Percentiles rank a stretch among this genome's conserved stretches.
Evolutionary conservation across 441 rosid genomes (phyloP).

Genomic region (Dalechampia spathulata): DNA sequence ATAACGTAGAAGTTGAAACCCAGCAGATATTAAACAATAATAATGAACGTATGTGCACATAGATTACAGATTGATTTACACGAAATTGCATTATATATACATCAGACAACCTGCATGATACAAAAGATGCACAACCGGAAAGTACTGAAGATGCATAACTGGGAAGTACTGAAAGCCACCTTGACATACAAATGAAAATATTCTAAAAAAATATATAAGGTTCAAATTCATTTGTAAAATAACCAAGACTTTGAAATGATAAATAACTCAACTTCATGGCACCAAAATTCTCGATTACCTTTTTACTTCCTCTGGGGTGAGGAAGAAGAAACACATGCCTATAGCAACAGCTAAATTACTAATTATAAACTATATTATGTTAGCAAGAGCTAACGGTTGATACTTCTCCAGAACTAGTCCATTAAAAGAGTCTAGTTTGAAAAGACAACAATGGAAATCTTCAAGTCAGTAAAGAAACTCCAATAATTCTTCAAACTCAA

Average conservation of each 20-base stretch:
- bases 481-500: too few species aligned
- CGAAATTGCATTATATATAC: background rate
- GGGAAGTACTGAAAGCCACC: background rate
- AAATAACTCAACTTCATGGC: background rate
- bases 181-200: background rate
- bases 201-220: background rate
- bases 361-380: too few species aligned
- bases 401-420: too few species aligned
- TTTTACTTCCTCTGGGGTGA: background rate
- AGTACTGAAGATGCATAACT: background rate
- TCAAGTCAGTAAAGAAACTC: too few species aligned
- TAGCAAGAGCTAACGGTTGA: too few species aligned
- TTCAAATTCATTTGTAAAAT: background rate
- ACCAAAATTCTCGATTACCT: too few species aligned
- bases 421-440: too few species aligned
- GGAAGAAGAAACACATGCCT: background rate
- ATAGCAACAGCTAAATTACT: too few species aligned
- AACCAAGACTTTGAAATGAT: background rate
- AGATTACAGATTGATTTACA: background rate
- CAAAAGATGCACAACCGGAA: background rate
- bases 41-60: background rate
- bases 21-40: slow-evolving; percentile 1
- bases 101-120: background rate
- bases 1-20: background rate
- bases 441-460: too few species aligned